Evolutionary conservation across 805 yeast species (phyloP), one percentile per base, ranked within the genome.

Genomic region (Teunomyces pallodes): DNA sequence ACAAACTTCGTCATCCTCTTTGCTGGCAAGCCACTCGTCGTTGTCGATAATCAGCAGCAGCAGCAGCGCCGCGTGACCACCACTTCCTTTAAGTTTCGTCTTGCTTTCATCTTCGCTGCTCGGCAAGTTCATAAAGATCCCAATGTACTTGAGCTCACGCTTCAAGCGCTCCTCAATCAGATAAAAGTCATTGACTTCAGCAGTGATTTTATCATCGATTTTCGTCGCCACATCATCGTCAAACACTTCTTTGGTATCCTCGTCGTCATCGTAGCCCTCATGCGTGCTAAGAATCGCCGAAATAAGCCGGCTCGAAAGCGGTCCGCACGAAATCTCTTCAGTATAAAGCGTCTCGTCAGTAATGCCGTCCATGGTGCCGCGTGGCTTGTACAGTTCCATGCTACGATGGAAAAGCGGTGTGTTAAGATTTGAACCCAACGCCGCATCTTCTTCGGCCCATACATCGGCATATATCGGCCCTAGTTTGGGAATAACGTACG

Each of bases 1-100:
- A 52, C 95, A 85, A 4, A 94, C 81, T 66, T 94, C 98, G 67
- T 94, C 99, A 65, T 94, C 99, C 61, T 94, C 97, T 49, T 87
- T 80, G 35, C 83, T 82, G 43, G 77, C 76, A 10, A 85, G 68
- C 97, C 97, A 91, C 27, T 73, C 77, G 61, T 84, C 88, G 45
- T 81, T 78, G 52, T 73, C 78, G n/a, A 73, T 58, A n/a, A 73
- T 70, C 43, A 61, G 64, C 3, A 58, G 60, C 9, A 76, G 41
- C 42, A 53, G 54, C 6, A 48, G 29, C 4, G 52, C 36, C 12
- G 12, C 20, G 20, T 30, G 32, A 12, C 32, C 32, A 2, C 27
- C 24, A 20, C 6, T 20, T 20, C 24, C 24, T 26, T 57, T 57
- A 36, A 54, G 55, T 48, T 58, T 64, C 31, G 54, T 43, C 27